Base-by-base conservation (phyloP, 345 rosid species). In the Cardamine chenopodiifolia region DNA sequence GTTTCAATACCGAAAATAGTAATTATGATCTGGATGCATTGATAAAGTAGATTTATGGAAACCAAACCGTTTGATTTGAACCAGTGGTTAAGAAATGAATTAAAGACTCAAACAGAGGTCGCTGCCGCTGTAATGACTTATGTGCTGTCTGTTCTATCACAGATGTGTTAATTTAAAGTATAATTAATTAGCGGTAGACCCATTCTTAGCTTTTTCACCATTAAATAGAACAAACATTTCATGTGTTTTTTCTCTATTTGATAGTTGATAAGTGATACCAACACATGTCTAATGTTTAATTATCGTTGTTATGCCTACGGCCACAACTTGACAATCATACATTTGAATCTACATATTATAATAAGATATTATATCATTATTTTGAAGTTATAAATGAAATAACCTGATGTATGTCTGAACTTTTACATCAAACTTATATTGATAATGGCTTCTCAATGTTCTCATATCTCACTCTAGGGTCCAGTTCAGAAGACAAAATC, bases 81-180 rank as follows among this genome's bases (percentile, higher is more conserved):
- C 14, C 68, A 49, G 12, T 60, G 25, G 23, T 22, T 53, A 25
- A 68, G 4, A 10, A 17, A 68, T 37, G 7, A 49, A 39, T 26
- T 37, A 54, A 61, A 71, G 42, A 62, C 62, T 52, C 50, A 26
- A 47, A 66, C 39, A 44, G 39, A 35, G 23, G 42, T 74, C 40
- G 39, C 25, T 63, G 64, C 40, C 12, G 47, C 28, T 35, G 72
- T 18, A 45, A 47, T 56, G 66, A 62, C 45, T 31, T 25, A 17
- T 55, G 58, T 22, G 20, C 57, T 44, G 65, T 73, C 59, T 12
- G 35, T 34, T 12, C 47, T 56, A 14, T 20, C 52, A 62, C 52
- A 23, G 19, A 28, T 28, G 32, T 48, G 31, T 65, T 48, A 65
- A 48, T 48, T n/a, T 1, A 31, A 19, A 19, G 13, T 65, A 65